Base-by-base conservation (phyloP, 1,284 basidiomycete genomes). In the Apiotrichum laibachii region DNA sequence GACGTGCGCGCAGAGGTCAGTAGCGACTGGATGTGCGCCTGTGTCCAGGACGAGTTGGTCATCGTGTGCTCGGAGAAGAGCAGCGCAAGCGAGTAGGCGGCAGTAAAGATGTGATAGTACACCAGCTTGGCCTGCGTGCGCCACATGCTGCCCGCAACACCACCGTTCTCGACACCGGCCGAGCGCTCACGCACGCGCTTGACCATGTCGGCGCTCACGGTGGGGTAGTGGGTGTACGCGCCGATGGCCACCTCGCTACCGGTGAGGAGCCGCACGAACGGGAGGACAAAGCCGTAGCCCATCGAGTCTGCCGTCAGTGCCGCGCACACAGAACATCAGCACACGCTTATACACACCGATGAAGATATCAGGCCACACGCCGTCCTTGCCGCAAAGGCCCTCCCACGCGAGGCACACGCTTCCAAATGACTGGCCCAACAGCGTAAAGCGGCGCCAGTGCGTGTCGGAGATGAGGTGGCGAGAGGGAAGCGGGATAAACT, bases 1-100 rank as follows among this genome's bases (percentile, higher is more conserved):
- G 70, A 68, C 10, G 21, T 43, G 31, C 67, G 62, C 10, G 57
- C 75, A 2, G 60, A 54, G 6, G 44, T 77, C 16, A 94, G 78
- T 49, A 94, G 85, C 2, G 83, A 80, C 66, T 88, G 83, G 64
- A 99, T 81, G 71, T 99, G 96, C 43, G 83, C 84, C 66, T 87
- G 85, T 1, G 96, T 99, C 95, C 96, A 99, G 0, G 88, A 88
- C 1, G 92, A 96, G 77, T 99, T 99, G 65, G 88, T 92, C 87
- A 96, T 93, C 50, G 92, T 64, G 34, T 75, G 69, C 60, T 86
- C 85, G 1, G 91, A 87, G 52, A 83, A 83, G 26, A 85, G 82
- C 19, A 99, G 85, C 15, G 88, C 88, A 15, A 82, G 77, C 0
- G 88, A 81, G 76, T 99, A 99, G 53, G 88, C 81, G 60, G 84